These are phyloP conservation scores for Rhizophagus clarus DNA, from an alignment of 192 early-diverging fungal species.

Conservation along the genomic window DNA sequence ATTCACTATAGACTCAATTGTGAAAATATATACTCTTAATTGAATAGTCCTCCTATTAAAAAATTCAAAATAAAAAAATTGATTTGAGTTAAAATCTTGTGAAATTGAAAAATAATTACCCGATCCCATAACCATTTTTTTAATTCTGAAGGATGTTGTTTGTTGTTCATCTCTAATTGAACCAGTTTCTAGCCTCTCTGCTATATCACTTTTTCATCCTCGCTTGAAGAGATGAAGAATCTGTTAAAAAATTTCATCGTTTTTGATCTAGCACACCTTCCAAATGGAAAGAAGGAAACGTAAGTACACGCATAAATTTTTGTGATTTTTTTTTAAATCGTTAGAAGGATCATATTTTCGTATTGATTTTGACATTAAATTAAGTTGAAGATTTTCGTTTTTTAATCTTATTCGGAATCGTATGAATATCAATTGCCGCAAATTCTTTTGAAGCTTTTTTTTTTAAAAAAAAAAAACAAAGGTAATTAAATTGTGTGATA, in stretches of 20 bases:
- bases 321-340: slow-evolving; percentile 48
- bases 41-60: slow-evolving; percentile 38
- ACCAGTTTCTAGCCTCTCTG: slow-evolving; percentile 41
- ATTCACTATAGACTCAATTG: no score
- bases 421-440: slow-evolving; percentile 49
- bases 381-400: slow-evolving; percentile 33
- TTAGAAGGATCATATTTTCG: background rate
- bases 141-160: slow-evolving; percentile 50
- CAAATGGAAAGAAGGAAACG: slow-evolving; percentile 38
- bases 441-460: slow-evolving; percentile 44
- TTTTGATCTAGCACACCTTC: slow-evolving; percentile 35
- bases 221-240: slow-evolving; percentile 40
- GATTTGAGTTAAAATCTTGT: no score
- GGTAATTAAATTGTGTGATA: background rate
- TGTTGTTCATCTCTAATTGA: slow-evolving; percentile 42
- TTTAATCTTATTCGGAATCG: slow-evolving; percentile 42
- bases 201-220: slow-evolving; percentile 42
- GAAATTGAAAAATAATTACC: slow-evolving; percentile 33
- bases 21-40: no score
- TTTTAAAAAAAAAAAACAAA: background rate
- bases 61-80: background rate
- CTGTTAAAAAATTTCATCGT: slow-evolving; percentile 47
- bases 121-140: slow-evolving; percentile 44
- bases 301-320: slow-evolving; percentile 48
- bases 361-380: background rate